Evolutionary conservation across 192 early-diverging fungal species (phyloP).

Genomic region (Backusella sp.): DNA sequence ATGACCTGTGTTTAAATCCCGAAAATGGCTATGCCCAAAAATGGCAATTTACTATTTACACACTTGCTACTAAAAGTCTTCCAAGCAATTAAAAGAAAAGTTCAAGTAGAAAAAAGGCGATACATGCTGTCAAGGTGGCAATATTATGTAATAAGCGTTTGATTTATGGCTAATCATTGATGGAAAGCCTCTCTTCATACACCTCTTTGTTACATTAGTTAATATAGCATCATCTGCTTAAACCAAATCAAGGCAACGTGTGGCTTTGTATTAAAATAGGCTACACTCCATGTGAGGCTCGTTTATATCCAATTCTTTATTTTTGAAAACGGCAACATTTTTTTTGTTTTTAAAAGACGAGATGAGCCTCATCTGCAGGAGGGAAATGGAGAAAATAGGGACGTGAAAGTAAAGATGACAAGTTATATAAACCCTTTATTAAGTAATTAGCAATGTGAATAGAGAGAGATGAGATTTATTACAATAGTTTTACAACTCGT

Average conservation of each 20-base stretch:
- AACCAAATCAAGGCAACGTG: not conserved
- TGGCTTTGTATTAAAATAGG: conserved; percentile 7
- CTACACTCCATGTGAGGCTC: not conserved
- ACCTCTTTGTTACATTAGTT: not conserved
- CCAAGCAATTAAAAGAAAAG: not conserved
- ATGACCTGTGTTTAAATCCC: not conserved
- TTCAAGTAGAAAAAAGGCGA: not conserved
- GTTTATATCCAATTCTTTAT: not conserved
- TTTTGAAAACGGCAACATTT: not conserved
- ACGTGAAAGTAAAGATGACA: not conserved
- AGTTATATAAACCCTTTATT: not conserved
- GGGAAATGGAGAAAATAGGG: not conserved
- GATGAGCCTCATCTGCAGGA: not conserved
- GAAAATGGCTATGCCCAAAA: not conserved
- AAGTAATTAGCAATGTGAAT: not conserved
- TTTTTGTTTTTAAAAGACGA: not conserved
- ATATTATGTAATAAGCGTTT: not conserved
- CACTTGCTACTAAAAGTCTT: not conserved
- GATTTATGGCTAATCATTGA: not conserved
- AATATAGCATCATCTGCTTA: not conserved
- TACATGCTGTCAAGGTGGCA: not conserved
- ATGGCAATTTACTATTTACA: not conserved
- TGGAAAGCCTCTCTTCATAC: not conserved
- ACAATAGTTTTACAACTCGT: conserved; percentile 63
- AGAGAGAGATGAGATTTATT: conserved; percentile 1